Evolutionary conservation across 306 rosid genomes (phyloP).

Genomic region (Hippophae gyantsensis): DNA sequence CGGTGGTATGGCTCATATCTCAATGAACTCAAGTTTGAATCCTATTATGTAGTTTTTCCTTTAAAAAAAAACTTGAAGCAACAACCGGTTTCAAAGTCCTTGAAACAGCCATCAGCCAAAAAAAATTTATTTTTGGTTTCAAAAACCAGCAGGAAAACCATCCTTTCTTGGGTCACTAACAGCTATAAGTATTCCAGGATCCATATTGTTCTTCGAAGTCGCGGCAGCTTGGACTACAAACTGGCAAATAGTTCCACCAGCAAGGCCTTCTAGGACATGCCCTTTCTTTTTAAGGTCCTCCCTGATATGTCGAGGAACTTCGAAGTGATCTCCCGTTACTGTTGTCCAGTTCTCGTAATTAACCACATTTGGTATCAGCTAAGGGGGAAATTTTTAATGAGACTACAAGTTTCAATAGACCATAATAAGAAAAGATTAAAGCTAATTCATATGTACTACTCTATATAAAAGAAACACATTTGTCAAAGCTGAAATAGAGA

Average conservation of each 20-base stretch:
- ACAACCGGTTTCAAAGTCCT: too few species aligned
- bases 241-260: slow-evolving; percentile 62
- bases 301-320: slow-evolving; percentile 45
- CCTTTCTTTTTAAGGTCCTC: slow-evolving; percentile 51
- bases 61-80: too few species aligned
- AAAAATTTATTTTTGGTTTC: not conserved
- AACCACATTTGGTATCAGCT: slow-evolving; percentile 67
- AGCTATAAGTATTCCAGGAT: slow-evolving; percentile 41
- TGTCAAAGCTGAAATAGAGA: too few species aligned
- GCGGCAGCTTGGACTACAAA: slow-evolving; percentile 32
- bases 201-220: slow-evolving; percentile 13
- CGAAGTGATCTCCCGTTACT: slow-evolving; percentile 52
- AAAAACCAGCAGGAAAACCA: slow-evolving; percentile 74
- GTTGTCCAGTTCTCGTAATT: slow-evolving; percentile 77
- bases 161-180: slow-evolving; percentile 99
- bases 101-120: too few species aligned
- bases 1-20: too few species aligned
- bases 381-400: slow-evolving; percentile 9
- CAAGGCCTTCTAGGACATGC: slow-evolving; percentile 52
- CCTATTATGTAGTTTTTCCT: too few species aligned
- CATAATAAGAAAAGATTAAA: not conserved
- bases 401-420: not conserved
- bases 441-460: not conserved
- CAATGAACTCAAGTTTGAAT: too few species aligned
- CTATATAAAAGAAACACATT: too few species aligned